A percentile compares a stretch with the other conserved stretches of the same genome.
These are phyloP conservation scores for Backusella macrospora DNA, from an alignment of 192 early-diverging fungal genomes.

Conservation along the genomic window DNA sequence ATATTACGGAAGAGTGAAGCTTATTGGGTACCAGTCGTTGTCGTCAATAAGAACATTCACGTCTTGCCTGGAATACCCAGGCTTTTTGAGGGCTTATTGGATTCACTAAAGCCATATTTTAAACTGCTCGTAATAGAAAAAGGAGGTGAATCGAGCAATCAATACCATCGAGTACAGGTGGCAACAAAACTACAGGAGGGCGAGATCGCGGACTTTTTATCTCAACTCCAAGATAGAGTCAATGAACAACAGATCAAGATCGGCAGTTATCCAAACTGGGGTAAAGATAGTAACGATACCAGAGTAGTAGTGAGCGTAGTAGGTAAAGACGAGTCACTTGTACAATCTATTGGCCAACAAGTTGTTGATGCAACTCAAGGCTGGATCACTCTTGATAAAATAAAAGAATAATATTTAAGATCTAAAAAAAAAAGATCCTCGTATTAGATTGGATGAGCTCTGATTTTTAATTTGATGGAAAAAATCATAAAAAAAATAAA, in stretches of 20 bases:
- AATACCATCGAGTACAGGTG: constrained; percentile 48
- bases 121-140: not conserved
- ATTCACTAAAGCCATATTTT: constrained; percentile 37
- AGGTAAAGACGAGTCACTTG: constrained; percentile 43
- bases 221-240: constrained; percentile 39
- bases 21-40: constrained; percentile 76
- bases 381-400: constrained; percentile 13
- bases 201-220: constrained; percentile 48
- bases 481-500: not conserved
- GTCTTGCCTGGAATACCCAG: constrained; percentile 71
- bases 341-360: constrained; percentile 34
- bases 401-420: not conserved
- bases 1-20: constrained; percentile 48
- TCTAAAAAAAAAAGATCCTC: constrained; percentile 1
- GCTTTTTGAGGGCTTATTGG: constrained; percentile 56
- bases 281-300: constrained; percentile 16
- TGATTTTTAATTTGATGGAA: constrained; percentile 1
- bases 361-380: constrained; percentile 29
- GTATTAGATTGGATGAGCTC: not conserved
- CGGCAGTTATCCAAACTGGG: constrained; percentile 60
- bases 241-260: constrained; percentile 45
- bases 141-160: not conserved
- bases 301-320: constrained; percentile 59
- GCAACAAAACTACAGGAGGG: constrained; percentile 49
- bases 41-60: constrained; percentile 65